Percentiles rank a stretch among this genome's conserved stretches.
Evolutionary conservation across 331 rosid genomes (phyloP).

Genomic region (Spiraea crenata): DNA sequence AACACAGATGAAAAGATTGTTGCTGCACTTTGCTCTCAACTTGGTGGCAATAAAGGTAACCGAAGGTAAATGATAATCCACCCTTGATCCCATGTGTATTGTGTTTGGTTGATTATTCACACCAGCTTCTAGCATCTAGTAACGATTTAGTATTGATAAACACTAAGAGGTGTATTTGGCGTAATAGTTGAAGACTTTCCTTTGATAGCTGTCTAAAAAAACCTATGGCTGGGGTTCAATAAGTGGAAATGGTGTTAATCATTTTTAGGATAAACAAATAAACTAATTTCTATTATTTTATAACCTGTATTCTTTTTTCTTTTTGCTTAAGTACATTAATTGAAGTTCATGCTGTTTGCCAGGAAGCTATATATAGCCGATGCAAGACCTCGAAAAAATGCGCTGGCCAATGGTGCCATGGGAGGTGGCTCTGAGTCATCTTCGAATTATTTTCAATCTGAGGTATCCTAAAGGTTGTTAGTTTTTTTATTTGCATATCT

Average conservation of each 20-base stretch:
- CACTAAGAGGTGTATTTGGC: neutral
- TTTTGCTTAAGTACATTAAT: too few species aligned
- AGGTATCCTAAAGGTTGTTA: conserved; percentile 51
- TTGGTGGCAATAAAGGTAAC: conserved; percentile 40
- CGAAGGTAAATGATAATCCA: conserved; percentile 47
- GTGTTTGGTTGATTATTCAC: neutral
- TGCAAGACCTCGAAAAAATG: conserved; percentile 95
- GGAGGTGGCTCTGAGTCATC: conserved; percentile 99
- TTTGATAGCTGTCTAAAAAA: too few species aligned
- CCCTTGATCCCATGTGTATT: neutral
- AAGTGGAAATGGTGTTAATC: neutral
- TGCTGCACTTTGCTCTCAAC: conserved; percentile 76
- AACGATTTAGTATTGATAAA: neutral
- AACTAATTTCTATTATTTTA: neutral
- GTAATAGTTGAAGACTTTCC: neutral
- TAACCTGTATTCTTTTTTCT: neutral
- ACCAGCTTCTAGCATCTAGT: neutral
- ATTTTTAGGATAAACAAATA: neutral
- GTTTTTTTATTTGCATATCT: conserved; percentile 24
- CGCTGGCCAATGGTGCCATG: conserved; percentile 98
- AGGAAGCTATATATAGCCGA: conserved; percentile 97
- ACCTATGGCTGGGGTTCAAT: neutral
- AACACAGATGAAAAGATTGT: conserved; percentile 89
- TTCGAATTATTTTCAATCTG: conserved; percentile 84
- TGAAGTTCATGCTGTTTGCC: conserved; percentile 6